Conservation (phyloP, 2,329 filamentous ascomycete species). For the Penicillium psychrosexuale region DNA sequence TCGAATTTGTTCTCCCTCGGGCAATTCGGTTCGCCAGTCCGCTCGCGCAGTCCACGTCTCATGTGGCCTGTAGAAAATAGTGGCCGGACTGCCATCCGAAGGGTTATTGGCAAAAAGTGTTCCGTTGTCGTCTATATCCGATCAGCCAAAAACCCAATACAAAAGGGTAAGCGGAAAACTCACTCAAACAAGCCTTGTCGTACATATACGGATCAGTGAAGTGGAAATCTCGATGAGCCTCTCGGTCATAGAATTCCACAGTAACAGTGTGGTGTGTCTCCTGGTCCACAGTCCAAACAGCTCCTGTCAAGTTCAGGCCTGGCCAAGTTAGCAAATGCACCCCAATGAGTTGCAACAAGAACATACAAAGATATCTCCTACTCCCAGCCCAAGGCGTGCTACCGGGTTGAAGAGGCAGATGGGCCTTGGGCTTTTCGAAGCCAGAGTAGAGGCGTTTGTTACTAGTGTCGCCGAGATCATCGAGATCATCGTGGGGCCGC, state of each 20-base stretch:
- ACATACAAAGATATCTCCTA: constrained; percentile 76
- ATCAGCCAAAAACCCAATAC: constrained; percentile 22
- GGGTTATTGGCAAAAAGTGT: constrained; percentile 80
- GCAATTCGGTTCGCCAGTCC: constrained; percentile 88
- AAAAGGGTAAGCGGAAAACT: constrained; percentile 31
- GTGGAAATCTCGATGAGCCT: constrained; percentile 89
- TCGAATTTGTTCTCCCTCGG: constrained; percentile 77
- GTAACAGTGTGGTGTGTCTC: constrained; percentile 91
- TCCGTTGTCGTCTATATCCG: constrained; percentile 64
- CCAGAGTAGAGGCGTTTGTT: constrained; percentile 52
- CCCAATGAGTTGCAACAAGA: background rate
- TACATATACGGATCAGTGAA: constrained; percentile 96
- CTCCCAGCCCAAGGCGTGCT: constrained; percentile 96
- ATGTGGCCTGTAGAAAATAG: constrained; percentile 93
- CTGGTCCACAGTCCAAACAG: constrained; percentile 96
- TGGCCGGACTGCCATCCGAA: constrained; percentile 64
- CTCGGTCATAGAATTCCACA: constrained; percentile 95
- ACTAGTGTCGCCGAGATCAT: constrained; percentile 43
- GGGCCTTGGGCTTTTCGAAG: constrained; percentile 63
- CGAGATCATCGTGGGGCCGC: constrained; percentile 53
- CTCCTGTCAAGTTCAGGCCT: constrained; percentile 81
- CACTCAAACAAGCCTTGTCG: constrained; percentile 85
- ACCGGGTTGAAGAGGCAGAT: constrained; percentile 86
- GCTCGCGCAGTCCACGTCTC: constrained; percentile 90
- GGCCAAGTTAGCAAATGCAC: constrained; percentile 24